Base-by-base conservation (phyloP, 805 yeast species). In the Danielia reshetovae region DNA sequence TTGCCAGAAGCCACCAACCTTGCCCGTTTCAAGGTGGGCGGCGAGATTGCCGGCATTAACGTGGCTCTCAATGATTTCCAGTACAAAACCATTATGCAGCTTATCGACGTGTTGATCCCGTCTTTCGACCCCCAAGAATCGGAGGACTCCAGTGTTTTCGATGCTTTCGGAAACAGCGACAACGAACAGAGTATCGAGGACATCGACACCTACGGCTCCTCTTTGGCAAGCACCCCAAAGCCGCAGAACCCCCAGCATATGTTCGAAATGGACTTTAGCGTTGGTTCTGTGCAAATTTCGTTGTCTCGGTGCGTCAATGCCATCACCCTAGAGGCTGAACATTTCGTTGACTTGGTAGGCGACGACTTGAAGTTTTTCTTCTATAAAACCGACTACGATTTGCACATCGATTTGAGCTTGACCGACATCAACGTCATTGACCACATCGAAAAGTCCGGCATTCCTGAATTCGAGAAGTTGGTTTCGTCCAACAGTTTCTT, bases 21-120 rank as follows among this genome's bases (percentile, higher is more conserved):
- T 27, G 81, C 97, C 0, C 75, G 74, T 44, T 66, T 87, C 42
- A 79, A 75, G 51, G 68, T 89, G 2, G 77, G 85, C 19, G 96
- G 93, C 10, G 77, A 78, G 39, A 72, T 93, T 10, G 95, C 96
- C 0, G 63, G 64, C 21, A 70, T 94, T 41, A 70, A 71, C 19
- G 78, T 93, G 4, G 73, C 84, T 19, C 55, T 93, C 51, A 85
- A 85, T 47, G 97, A 93, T 54, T 83, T 79, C 49, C 96, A 94
- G 55, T 94, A 94, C 61, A 85, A 87, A 56, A 77, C 87, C 1
- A 65, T 93, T 50, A 81, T 93, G 90, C 77, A 79, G 38, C 62
- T 90, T 28, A 63, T 90, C 22, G 83, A 82, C 32, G 73, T 68
- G 7, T 75, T 81, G 14, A 68, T 87, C 8, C 97, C 96, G 2